Evolutionary conservation across 2,329 filamentous ascomycete species (phyloP).

Genomic region (Curvularia lunata): DNA sequence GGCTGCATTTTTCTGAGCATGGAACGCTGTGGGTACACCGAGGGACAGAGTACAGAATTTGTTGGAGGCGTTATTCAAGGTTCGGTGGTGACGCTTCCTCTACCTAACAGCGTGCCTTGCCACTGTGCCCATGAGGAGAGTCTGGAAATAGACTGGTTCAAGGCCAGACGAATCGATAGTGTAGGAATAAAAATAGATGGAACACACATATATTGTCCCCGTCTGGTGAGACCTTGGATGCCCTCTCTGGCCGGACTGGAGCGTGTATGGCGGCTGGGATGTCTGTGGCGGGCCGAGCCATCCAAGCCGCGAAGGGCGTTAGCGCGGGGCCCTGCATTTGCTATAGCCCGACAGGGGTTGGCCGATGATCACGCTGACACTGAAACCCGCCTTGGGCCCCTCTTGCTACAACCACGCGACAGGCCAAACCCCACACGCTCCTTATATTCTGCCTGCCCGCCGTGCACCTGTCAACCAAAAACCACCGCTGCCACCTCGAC

Average conservation of each 20-base stretch:
- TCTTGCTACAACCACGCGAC: conserved; percentile 7
- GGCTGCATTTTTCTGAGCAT: neutral
- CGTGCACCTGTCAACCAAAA: neutral
- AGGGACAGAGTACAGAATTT: neutral
- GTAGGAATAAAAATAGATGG: neutral
- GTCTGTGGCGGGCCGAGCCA: conserved; percentile 1
- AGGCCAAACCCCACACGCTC: conserved; percentile 9
- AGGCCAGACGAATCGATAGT: neutral
- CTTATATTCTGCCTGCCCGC: neutral
- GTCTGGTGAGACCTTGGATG: neutral
- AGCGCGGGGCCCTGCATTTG: conserved; percentile 18
- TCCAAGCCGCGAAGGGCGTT: neutral
- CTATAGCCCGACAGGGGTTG: conserved; percentile 7
- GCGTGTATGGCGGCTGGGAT: neutral
- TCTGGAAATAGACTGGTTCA: neutral
- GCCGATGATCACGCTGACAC: conserved; percentile 10
- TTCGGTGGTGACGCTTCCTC: neutral
- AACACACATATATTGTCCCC: neutral
- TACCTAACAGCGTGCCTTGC: neutral
- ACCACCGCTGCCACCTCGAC: neutral
- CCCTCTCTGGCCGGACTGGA: neutral
- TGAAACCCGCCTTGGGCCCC: conserved; percentile 15
- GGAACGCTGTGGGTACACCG: neutral
- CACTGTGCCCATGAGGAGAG: neutral
- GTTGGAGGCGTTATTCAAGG: neutral